Evolutionary conservation across 345 rosid species (phyloP).

Genomic region (Brassica incana): DNA sequence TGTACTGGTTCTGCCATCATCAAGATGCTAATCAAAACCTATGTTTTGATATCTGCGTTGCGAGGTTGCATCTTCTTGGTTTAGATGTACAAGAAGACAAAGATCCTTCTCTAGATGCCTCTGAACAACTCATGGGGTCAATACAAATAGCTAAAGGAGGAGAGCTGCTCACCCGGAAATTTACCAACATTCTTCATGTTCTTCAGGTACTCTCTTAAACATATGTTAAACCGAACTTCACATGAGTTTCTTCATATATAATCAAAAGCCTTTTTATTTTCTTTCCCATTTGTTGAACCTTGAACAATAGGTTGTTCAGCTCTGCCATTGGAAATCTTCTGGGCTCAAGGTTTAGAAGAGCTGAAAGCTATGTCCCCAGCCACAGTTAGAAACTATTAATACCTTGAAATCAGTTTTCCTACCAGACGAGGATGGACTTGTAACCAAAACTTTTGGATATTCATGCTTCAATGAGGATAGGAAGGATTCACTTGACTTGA

Average conservation of each 20-base stretch:
- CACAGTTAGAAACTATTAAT: slow-evolving; percentile 47
- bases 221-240: too few relatives aligned
- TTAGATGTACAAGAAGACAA: slow-evolving; percentile 46
- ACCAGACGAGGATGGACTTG: slow-evolving; percentile 43
- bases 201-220: too few relatives aligned
- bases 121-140: slow-evolving; percentile 50
- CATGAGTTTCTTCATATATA: too few relatives aligned
- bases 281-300: too few relatives aligned
- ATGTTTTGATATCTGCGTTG: slow-evolving; percentile 70
- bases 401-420: slow-evolving; percentile 42
- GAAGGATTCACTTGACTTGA: slow-evolving; percentile 43
- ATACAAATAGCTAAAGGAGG: slow-evolving; percentile 61
- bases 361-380: slow-evolving; percentile 39
- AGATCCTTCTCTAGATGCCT: slow-evolving; percentile 32
- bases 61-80: slow-evolving; percentile 67
- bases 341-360: slow-evolving; percentile 32
- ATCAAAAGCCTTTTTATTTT: too few relatives aligned
- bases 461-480: background rate
- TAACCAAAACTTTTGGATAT: slow-evolving; percentile 35
- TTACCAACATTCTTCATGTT: too few relatives aligned
- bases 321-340: slow-evolving; percentile 58
- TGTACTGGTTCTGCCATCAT: slow-evolving; percentile 74
- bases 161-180: slow-evolving; percentile 41
- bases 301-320: slow-evolving; percentile 48
- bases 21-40: slow-evolving; percentile 42